phyloP scores from a whole-genome alignment of 768 basidiomycete species.

The Suillus ampliporus region DNA sequence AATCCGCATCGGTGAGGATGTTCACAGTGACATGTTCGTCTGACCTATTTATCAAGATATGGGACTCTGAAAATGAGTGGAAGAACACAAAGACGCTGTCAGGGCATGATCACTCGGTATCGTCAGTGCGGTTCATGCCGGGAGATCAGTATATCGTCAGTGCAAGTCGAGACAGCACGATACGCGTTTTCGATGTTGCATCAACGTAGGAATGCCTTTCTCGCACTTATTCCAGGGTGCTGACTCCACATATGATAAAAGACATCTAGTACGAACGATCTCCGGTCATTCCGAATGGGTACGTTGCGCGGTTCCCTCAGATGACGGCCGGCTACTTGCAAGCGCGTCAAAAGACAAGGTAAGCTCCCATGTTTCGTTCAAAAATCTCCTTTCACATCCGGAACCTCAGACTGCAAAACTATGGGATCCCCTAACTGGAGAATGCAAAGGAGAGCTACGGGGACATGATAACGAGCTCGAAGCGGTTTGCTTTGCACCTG shows the following conservation, averaged over 20 bases:
- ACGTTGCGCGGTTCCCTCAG: constrained; percentile 64
- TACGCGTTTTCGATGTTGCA: constrained; percentile 85
- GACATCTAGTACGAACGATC: constrained; percentile 79
- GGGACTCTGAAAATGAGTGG: constrained; percentile 91
- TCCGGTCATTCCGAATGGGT: constrained; percentile 87
- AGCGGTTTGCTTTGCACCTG: constrained; percentile 79
- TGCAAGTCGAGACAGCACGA: constrained; percentile 86
- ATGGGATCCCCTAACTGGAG: constrained; percentile 75
- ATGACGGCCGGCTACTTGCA: constrained; percentile 75
- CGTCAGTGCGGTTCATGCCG: constrained; percentile 84
- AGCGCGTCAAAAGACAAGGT: constrained; percentile 92
- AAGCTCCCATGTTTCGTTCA: constrained; percentile 27
- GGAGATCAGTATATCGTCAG: constrained; percentile 85
- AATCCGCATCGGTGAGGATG: constrained; percentile 4
- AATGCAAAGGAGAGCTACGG: constrained; percentile 81
- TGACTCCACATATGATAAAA: constrained; percentile 35
- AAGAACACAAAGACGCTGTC: constrained; percentile 86
- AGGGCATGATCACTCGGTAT: constrained; percentile 92
- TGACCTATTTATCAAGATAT: constrained; percentile 90
- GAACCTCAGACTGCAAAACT: constrained; percentile 69
- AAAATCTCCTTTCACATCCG: not conserved
- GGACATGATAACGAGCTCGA: constrained; percentile 91
- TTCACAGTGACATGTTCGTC: constrained; percentile 65
- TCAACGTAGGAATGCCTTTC: constrained; percentile 59
- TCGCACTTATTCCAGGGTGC: constrained; percentile 7